These are phyloP conservation scores for Barnettozyma californica DNA, from an alignment of 805 yeast genomes.

Conservation along the genomic window DNA sequence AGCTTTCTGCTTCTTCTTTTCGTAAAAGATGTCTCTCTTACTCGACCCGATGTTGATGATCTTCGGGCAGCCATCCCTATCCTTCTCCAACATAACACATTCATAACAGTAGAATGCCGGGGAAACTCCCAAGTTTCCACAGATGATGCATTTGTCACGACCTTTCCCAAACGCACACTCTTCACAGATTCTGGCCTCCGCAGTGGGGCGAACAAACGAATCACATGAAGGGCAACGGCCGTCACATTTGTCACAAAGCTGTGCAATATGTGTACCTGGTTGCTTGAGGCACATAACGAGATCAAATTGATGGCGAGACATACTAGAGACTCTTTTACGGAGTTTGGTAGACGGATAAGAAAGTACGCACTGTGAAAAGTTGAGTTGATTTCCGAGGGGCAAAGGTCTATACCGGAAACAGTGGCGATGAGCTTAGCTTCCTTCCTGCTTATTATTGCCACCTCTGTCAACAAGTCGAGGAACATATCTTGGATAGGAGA, in stretches of 20 bases:
- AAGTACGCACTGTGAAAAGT: no score
- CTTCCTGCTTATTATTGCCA: not conserved
- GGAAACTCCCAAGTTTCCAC: conserved; percentile 59
- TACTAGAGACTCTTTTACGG: conserved; percentile 21
- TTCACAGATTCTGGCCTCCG: conserved; percentile 69
- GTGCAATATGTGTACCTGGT: conserved; percentile 70
- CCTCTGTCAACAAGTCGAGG: not conserved
- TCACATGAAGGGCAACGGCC: conserved; percentile 92
- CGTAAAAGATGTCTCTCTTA: conserved; percentile 59
- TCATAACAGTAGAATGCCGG: conserved; percentile 83
- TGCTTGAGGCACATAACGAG: conserved; percentile 78
- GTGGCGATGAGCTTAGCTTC: not conserved
- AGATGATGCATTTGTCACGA: conserved; percentile 67
- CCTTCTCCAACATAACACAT: conserved; percentile 73
- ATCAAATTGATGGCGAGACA: conserved; percentile 91
- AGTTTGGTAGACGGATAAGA: not conserved
- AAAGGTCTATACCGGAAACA: not conserved
- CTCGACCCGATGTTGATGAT: conserved; percentile 77
- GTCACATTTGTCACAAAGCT: conserved; percentile 79
- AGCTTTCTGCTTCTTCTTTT: conserved; percentile 38
- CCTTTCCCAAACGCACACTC: conserved; percentile 75
- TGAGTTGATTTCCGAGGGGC: not conserved
- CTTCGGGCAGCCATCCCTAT: conserved; percentile 90
- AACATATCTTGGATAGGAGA: not conserved
- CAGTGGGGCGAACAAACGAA: conserved; percentile 68